A percentile compares a stretch with the other conserved stretches of the same genome.
Evolutionary conservation across 805 yeast genomes (phyloP).

Genomic region (Cyberlindnera euphorbiae): DNA sequence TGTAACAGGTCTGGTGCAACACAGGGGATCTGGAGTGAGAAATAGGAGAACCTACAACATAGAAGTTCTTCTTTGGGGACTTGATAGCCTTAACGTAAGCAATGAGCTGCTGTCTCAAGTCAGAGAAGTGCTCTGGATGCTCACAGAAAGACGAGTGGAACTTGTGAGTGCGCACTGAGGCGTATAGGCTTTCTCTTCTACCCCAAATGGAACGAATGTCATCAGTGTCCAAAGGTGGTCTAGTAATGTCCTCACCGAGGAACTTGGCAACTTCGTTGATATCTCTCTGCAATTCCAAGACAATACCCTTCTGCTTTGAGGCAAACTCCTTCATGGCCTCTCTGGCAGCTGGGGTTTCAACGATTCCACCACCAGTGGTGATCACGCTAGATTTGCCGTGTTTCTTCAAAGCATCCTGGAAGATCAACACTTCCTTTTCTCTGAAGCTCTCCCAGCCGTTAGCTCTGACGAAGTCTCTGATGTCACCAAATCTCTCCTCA

Average conservation of each 20-base stretch:
- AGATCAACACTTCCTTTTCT: conserved; percentile 51
- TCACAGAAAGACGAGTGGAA: conserved; percentile 75
- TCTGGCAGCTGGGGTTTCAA: conserved; percentile 71
- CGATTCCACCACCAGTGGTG: conserved; percentile 96
- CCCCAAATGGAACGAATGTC: conserved; percentile 82
- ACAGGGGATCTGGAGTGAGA: conserved; percentile 86
- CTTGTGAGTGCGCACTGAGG: conserved; percentile 70
- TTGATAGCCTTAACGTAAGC: conserved; percentile 62
- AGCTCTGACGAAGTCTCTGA: conserved; percentile 55
- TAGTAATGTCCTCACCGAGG: conserved; percentile 67
- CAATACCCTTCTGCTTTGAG: conserved; percentile 51
- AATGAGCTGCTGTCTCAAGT: conserved; percentile 54
- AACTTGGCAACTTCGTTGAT: conserved; percentile 74
- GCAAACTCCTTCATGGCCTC: conserved; percentile 51
- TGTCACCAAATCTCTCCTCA: conserved; percentile 47
- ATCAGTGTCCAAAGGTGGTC: conserved; percentile 76
- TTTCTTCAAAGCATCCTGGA: conserved; percentile 41
- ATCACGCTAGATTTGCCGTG: conserved; percentile 51
- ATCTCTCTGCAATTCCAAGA: conserved; percentile 86
- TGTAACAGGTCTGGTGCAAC: conserved; percentile 77
- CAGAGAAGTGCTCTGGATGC: conserved; percentile 46
- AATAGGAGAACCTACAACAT: conserved; percentile 78
- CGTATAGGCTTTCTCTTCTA: conserved; percentile 75
- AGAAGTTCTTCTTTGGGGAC: conserved; percentile 46
- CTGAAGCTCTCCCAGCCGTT: conserved; percentile 91